These are phyloP conservation scores for Nepenthes alata DNA, from an alignment of 179 eudicot genomes.

Conservation along the genomic window DNA sequence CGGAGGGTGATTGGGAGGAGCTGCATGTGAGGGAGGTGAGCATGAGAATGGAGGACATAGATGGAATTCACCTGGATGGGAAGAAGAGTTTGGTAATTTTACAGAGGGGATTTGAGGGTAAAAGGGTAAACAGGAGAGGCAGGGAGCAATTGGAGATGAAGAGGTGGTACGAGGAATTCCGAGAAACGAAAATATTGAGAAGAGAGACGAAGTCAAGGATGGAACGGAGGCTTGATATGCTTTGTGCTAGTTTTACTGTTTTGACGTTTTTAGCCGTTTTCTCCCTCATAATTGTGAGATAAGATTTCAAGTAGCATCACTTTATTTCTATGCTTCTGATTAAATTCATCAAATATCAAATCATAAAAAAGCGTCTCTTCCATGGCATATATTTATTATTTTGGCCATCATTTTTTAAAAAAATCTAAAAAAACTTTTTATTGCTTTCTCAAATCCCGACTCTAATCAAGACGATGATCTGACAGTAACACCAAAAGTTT, in stretches of 20 bases:
- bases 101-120: constrained; percentile 39
- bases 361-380: no score
- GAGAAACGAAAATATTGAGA: constrained; percentile 46
- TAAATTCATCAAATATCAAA: no score
- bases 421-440: no score
- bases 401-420: no score
- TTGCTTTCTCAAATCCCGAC: no score
- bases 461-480: no score
- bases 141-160: constrained; percentile 25
- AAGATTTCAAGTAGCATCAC: no score
- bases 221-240: constrained; percentile 49
- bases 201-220: constrained; percentile 38
- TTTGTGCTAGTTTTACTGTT: constrained; percentile 46
- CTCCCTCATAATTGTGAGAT: no score
- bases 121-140: constrained; percentile 22
- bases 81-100: constrained; percentile 68
- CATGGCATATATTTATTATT: no score
- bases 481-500: no score
- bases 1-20: constrained; percentile 19
- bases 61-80: constrained; percentile 51
- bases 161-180: constrained; percentile 33
- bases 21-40: constrained; percentile 70
- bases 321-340: no score
- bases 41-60: constrained; percentile 62
- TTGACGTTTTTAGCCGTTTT: constrained; percentile 17